Conservation (phyloP, 148 eudicot genomes). For the Persicaria maculosa region DNA sequence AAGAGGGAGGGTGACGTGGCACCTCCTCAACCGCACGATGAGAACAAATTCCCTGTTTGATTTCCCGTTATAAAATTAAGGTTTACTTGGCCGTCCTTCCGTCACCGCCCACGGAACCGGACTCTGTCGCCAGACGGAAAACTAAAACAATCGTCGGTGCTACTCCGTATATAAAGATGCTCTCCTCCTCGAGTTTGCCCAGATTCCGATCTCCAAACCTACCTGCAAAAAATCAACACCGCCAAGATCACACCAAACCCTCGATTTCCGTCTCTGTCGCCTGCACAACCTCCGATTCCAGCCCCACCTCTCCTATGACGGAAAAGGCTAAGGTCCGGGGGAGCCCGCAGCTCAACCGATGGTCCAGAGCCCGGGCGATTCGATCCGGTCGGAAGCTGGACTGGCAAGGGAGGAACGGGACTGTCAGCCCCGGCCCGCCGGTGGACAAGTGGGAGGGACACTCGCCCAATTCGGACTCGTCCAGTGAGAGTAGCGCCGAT, state of each 20-base stretch:
- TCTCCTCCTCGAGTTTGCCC: not conserved
- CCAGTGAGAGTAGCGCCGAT: conserved; percentile 5
- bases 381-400: conserved; percentile 61
- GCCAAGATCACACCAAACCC: not conserved
- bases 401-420: conserved; percentile 25
- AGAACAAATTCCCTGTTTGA: not conserved
- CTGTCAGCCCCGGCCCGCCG: not conserved
- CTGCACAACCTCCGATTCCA: not conserved
- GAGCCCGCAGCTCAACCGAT: conserved; percentile 66
- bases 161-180: not conserved
- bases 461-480: not conserved
- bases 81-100: not conserved
- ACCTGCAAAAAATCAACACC: not conserved
- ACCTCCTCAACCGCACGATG: not conserved
- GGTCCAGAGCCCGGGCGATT: conserved; percentile 74
- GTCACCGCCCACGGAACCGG: conserved; percentile 1
- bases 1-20: not conserved
- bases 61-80: not conserved
- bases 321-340: conserved; percentile 25
- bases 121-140: not conserved
- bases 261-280: not conserved
- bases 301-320: conserved; percentile 18
- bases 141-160: not conserved
- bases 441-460: conserved; percentile 1
- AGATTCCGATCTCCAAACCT: not conserved